These are phyloP conservation scores for Mycena vitilis DNA, from an alignment of 768 basidiomycete genomes.

Conservation along the genomic window DNA sequence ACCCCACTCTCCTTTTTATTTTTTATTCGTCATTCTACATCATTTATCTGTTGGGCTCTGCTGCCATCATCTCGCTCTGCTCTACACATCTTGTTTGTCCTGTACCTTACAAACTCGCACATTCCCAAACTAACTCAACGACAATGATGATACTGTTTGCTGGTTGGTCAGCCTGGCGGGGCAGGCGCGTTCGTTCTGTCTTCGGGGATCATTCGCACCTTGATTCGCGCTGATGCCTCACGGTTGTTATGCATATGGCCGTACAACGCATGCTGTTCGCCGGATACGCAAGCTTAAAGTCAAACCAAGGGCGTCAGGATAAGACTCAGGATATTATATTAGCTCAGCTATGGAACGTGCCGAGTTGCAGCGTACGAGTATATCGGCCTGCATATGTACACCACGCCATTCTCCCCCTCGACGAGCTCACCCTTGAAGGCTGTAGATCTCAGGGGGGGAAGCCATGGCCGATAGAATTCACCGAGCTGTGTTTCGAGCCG, in stretches of 20 bases:
- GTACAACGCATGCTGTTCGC: not conserved
- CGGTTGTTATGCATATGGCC: not conserved
- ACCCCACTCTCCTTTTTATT: constrained; percentile 37
- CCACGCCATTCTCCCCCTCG: too few species aligned
- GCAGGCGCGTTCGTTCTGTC: not conserved
- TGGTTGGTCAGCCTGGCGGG: not conserved
- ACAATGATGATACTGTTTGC: not conserved
- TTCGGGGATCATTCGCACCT: not conserved
- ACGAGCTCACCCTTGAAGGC: too few species aligned
- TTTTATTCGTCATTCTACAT: constrained; percentile 28
- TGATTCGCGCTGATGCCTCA: not conserved
- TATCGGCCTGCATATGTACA: too few species aligned
- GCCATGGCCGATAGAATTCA: too few species aligned
- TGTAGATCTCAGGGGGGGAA: too few species aligned
- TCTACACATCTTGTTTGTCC: constrained; percentile 33
- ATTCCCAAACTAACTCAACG: constrained; percentile 18
- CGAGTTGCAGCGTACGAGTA: too few species aligned
- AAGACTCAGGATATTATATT: too few species aligned
- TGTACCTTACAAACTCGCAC: constrained; percentile 34
- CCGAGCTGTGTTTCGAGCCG: too few species aligned
- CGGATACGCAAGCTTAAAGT: not conserved
- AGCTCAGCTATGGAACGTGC: too few species aligned
- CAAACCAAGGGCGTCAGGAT: too few species aligned
- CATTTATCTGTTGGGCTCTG: constrained; percentile 32
- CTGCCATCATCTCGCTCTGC: constrained; percentile 37